Evolutionary conservation across 352 stramenopile genomes (phyloP).

Genomic region (Chrysophaeum taylorii): DNA sequence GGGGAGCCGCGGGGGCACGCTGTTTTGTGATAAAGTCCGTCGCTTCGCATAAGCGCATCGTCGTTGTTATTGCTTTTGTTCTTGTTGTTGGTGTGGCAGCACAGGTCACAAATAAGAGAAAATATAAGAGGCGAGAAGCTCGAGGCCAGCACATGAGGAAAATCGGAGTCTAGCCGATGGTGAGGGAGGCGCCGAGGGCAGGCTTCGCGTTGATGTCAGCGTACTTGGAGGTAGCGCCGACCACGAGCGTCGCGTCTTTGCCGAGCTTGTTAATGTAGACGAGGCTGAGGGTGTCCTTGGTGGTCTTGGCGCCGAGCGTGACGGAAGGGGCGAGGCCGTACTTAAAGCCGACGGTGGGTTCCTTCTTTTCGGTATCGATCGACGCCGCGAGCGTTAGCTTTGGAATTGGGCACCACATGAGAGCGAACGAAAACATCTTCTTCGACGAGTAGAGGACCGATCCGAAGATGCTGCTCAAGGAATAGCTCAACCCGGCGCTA

Average conservation of each 20-base stretch:
- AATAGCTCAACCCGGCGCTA: background rate
- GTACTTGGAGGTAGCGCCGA: constrained; percentile 4
- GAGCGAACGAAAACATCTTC: background rate
- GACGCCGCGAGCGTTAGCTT: constrained; percentile 7
- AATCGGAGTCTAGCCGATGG: constrained; percentile 8
- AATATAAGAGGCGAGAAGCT: too few relatives aligned
- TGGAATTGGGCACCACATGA: background rate
- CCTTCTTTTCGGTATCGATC: background rate
- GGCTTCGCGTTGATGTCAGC: background rate
- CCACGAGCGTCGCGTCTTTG: background rate
- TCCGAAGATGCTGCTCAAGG: background rate
- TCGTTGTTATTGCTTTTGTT: too few relatives aligned
- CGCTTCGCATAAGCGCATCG: too few relatives aligned
- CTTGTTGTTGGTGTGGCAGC: too few relatives aligned
- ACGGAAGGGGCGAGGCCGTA: background rate
- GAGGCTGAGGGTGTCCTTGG: background rate
- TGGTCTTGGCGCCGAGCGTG: background rate
- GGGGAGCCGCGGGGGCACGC: too few relatives aligned
- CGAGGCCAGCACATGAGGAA: too few relatives aligned
- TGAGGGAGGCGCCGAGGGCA: background rate
- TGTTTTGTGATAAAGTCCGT: too few relatives aligned
- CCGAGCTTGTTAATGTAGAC: background rate
- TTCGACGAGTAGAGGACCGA: background rate
- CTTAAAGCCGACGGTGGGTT: background rate
- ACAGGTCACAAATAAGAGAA: too few relatives aligned